A percentile compares a stretch with the other conserved stretches of the same genome.
phyloP scores from a whole-genome alignment of 1,284 basidiomycete species.

The Ceratobasidium sp. region DNA sequence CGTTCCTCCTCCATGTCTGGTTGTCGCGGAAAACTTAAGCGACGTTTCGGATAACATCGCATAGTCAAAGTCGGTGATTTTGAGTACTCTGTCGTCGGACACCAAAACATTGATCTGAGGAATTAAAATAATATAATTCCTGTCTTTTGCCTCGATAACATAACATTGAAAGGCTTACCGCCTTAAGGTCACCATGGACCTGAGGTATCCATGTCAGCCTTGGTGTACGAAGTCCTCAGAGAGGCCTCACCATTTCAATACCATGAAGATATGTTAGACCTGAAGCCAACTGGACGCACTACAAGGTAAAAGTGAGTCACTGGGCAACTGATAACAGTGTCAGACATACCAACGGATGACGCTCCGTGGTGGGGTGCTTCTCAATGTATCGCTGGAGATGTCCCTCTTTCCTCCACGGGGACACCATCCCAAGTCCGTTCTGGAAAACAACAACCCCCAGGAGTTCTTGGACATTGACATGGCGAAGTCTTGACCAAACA shows the following conservation, averaged over 20 bases:
- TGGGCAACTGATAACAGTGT: too few relatives aligned
- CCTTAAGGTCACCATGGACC: slow-evolving; percentile 14
- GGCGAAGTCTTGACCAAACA: neutral
- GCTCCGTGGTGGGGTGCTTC: neutral
- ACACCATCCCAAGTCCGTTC: neutral
- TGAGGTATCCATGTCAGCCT: neutral
- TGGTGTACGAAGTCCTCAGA: too few relatives aligned
- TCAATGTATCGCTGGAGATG: neutral
- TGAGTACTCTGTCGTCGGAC: neutral
- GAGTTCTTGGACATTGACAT: neutral
- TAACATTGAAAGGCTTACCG: neutral
- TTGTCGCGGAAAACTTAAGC: neutral
- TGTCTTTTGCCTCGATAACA: too few relatives aligned
- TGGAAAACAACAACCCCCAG: neutral
- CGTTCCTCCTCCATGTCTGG: neutral
- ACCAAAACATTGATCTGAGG: neutral
- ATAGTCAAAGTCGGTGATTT: neutral
- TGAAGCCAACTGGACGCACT: neutral
- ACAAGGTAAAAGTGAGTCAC: neutral
- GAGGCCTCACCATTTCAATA: neutral
- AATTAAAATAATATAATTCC: neutral
- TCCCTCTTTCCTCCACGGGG: slow-evolving; percentile 4
- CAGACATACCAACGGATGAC: neutral
- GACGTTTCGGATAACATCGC: neutral
- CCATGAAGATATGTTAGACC: slow-evolving; percentile 1